Conservation (phyloP, 169 alveolate genomes). For the Cryptosporidium sp. region DNA sequence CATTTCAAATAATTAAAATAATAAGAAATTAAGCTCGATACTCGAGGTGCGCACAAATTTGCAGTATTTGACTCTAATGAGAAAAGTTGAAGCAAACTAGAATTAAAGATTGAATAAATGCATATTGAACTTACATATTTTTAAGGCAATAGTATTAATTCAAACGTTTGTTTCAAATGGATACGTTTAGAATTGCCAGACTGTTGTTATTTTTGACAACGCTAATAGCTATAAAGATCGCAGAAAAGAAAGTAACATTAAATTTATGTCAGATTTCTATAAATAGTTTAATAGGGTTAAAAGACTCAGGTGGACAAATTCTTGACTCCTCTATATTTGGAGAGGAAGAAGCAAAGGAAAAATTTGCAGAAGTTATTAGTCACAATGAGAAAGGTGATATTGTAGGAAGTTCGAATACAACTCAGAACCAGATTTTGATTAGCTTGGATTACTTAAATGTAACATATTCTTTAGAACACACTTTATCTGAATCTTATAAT, state of each 20-base stretch:
- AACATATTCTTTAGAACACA: slow-evolving; percentile 20
- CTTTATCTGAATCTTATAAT: slow-evolving; percentile 12
- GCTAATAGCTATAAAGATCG: not conserved
- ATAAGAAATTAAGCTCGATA: slow-evolving; percentile 43
- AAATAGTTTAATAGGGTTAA: not conserved
- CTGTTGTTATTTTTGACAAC: slow-evolving; percentile 2
- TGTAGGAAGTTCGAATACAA: not conserved
- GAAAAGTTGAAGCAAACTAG: not conserved
- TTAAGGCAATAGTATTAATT: not conserved
- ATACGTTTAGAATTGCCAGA: not conserved
- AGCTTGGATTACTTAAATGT: slow-evolving; percentile 24
- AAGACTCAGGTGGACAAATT: not conserved
- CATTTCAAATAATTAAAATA: not conserved
- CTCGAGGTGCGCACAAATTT: slow-evolving; percentile 18
- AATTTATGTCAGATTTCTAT: not conserved
- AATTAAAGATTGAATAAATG: slow-evolving; percentile 11
- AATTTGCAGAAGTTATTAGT: not conserved
- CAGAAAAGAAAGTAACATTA: not conserved
- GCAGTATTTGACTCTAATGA: slow-evolving; percentile 4
- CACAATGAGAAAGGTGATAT: not conserved
- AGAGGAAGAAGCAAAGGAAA: not conserved
- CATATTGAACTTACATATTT: not conserved
- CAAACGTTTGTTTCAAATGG: slow-evolving; percentile 12
- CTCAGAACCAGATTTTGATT: not conserved
- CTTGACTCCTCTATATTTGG: slow-evolving; percentile 9